phyloP scores from a whole-genome alignment of 352 stramenopile genomes.

The Phytophthora capsici region DNA sequence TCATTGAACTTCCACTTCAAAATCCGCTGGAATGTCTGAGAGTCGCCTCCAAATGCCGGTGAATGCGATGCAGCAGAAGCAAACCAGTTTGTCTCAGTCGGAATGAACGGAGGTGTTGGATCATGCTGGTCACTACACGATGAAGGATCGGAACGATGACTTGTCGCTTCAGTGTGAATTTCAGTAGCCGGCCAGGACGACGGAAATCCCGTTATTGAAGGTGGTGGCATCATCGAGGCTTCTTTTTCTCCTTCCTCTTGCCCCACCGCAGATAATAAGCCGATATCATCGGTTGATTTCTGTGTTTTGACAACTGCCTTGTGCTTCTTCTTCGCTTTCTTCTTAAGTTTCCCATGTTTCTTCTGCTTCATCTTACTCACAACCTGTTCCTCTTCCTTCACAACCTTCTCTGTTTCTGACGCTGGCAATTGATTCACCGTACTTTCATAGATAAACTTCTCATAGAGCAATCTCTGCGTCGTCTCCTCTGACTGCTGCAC shows the following conservation, averaged over 20 bases:
- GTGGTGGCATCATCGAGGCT: not conserved
- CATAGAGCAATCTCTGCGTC: conserved; percentile 68
- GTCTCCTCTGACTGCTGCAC: conserved; percentile 52
- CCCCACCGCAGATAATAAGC: conserved; percentile 5
- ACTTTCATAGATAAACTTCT: conserved; percentile 90
- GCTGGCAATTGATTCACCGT: conserved; percentile 48
- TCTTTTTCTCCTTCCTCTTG: not conserved
- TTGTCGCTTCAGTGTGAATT: not conserved
- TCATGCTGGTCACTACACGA: not conserved
- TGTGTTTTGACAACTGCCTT: conserved; percentile 5
- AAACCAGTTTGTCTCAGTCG: conserved; percentile 33
- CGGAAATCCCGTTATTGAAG: conserved; percentile 1
- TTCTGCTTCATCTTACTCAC: conserved; percentile 14
- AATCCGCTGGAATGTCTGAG: conserved; percentile 71
- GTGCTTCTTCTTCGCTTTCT: conserved; percentile 33
- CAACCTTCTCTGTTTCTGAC: conserved; percentile 5
- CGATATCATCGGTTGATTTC: not conserved
- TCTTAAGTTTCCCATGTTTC: conserved; percentile 45
- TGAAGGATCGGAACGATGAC: not conserved
- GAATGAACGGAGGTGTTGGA: conserved; percentile 14
- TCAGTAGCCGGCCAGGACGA: conserved; percentile 5
- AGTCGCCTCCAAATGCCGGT: conserved; percentile 38
- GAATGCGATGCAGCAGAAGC: conserved; percentile 32
- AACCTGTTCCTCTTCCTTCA: conserved; percentile 8
- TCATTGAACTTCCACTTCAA: conserved; percentile 90